A percentile compares a stretch with the other conserved stretches of the same genome.
phyloP scores from a whole-genome alignment of 78 protist species.

The Dictyostelium brefeldianum region DNA sequence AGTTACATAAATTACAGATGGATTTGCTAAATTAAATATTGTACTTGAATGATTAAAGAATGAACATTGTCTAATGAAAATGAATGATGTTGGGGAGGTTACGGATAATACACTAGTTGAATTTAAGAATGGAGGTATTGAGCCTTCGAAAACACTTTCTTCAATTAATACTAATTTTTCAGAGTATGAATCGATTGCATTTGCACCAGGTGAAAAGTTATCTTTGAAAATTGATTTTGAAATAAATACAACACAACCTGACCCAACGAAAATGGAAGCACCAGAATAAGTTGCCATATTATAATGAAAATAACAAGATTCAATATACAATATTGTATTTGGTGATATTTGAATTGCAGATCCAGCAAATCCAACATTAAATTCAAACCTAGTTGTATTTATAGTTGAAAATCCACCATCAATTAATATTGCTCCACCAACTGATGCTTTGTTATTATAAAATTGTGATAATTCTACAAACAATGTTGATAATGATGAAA shows the following conservation, averaged over 20 bases:
- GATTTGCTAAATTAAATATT: conserved; percentile 1
- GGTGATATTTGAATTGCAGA: not conserved
- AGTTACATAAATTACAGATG: not conserved
- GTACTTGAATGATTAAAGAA: not conserved
- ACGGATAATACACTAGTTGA: not conserved
- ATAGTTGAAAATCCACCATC: conserved; percentile 26
- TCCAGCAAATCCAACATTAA: not conserved
- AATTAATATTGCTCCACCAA: not conserved
- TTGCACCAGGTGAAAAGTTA: conserved; percentile 1
- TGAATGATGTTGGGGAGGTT: not conserved
- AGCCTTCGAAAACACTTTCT: not conserved
- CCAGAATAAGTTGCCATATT: conserved; percentile 28
- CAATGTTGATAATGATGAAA: not conserved
- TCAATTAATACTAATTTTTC: not conserved
- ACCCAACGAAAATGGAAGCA: conserved; percentile 7
- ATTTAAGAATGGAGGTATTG: not conserved
- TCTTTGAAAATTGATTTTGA: not conserved
- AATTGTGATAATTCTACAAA: not conserved
- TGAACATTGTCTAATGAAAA: conserved; percentile 12
- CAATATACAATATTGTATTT: not conserved
- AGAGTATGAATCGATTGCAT: not conserved
- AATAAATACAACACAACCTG: not conserved
- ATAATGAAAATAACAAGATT: not conserved
- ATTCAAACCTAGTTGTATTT: not conserved
- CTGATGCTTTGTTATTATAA: not conserved